These are phyloP conservation scores for Nakataea oryzae DNA, from an alignment of 2,329 filamentous ascomycete genomes.

Conservation along the genomic window DNA sequence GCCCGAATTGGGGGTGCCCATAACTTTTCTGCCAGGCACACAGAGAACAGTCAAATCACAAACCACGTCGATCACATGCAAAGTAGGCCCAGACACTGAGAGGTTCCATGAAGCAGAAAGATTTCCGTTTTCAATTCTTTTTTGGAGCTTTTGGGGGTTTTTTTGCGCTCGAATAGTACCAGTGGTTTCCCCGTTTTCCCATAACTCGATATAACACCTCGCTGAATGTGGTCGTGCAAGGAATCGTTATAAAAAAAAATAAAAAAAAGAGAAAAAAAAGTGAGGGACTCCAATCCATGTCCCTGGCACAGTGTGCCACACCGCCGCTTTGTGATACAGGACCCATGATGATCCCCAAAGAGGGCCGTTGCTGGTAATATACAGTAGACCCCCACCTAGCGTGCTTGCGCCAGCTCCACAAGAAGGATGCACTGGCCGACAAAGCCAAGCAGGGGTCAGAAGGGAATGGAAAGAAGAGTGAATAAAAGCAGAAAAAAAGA, in stretches of 20 bases:
- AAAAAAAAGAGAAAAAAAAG: neutral
- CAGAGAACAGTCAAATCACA: neutral
- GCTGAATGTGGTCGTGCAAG: neutral
- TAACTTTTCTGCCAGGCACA: neutral
- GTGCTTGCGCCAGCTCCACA: neutral
- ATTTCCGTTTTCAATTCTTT: neutral
- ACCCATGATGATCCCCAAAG: neutral
- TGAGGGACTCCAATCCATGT: neutral
- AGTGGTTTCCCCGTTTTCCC: neutral
- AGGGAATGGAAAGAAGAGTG: neutral
- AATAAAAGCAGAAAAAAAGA: neutral
- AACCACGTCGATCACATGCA: neutral
- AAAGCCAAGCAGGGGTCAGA: neutral
- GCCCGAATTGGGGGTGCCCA: no score
- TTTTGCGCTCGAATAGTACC: neutral
- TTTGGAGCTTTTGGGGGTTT: neutral
- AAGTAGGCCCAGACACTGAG: no score
- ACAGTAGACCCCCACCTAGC: neutral
- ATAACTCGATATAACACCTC: neutral
- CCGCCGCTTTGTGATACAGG: neutral
- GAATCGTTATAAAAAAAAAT: neutral
- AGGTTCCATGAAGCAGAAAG: neutral
- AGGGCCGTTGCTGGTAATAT: neutral
- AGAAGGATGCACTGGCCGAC: neutral
- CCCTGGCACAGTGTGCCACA: neutral